phyloP scores from a whole-genome alignment of 1,284 basidiomycete species.

The Microstroma glucosiphilum region DNA sequence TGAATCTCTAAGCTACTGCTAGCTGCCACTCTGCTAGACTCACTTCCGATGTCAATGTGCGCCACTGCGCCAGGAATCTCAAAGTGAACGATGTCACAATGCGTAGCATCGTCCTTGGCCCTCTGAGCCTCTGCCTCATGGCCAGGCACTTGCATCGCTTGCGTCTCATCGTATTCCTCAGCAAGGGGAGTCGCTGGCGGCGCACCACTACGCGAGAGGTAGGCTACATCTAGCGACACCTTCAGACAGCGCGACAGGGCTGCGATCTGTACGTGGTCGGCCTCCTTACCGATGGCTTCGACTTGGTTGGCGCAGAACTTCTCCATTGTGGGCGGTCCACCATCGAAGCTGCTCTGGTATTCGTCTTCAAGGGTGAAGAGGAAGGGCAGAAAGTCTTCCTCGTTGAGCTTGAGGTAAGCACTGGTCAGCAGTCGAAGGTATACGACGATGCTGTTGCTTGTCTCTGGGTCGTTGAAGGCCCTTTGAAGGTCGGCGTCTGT shows the following conservation, averaged over 20 bases:
- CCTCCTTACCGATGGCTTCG: slow-evolving; percentile 44
- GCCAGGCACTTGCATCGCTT: slow-evolving; percentile 22
- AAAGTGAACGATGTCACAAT: slow-evolving; percentile 39
- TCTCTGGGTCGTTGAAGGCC: slow-evolving; percentile 40
- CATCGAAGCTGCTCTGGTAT: slow-evolving; percentile 4
- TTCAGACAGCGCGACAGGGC: slow-evolving; percentile 34
- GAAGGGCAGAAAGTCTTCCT: slow-evolving; percentile 39
- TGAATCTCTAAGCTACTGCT: not conserved
- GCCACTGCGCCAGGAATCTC: slow-evolving; percentile 26
- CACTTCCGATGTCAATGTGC: slow-evolving; percentile 30
- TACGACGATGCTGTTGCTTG: slow-evolving; percentile 41
- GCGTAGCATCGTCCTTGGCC: slow-evolving; percentile 18
- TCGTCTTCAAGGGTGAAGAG: slow-evolving; percentile 26
- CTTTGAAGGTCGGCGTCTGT: slow-evolving; percentile 25
- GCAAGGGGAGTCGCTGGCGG: slow-evolving; percentile 24
- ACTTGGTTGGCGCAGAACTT: slow-evolving; percentile 37
- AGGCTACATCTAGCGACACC: slow-evolving; percentile 38
- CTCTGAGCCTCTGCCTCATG: slow-evolving; percentile 16
- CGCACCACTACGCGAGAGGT: slow-evolving; percentile 29
- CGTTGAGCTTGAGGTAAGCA: slow-evolving; percentile 39
- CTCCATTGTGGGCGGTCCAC: slow-evolving; percentile 25
- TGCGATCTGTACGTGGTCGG: slow-evolving; percentile 45
- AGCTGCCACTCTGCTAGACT: not conserved
- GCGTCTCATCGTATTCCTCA: not conserved
- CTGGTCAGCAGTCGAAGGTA: slow-evolving; percentile 34